Conservation (phyloP, 345 rosid species). For the Gossypium sturtianum region DNA sequence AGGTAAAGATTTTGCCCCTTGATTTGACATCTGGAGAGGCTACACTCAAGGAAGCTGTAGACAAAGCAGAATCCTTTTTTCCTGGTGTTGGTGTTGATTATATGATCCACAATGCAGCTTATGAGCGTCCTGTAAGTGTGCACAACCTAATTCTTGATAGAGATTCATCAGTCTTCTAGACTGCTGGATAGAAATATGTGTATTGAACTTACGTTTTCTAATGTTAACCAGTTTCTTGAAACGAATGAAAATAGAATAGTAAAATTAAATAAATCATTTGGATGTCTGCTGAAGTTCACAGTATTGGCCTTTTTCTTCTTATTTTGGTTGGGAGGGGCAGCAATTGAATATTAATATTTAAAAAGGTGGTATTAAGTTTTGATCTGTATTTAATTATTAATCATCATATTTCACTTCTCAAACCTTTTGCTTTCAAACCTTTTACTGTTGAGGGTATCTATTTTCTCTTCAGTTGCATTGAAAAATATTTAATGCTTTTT, state of each 20-base stretch:
- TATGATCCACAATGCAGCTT: conserved; percentile 92
- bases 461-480: not conserved
- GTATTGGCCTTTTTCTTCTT: not conserved
- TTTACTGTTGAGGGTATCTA: not conserved
- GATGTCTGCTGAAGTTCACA: not conserved
- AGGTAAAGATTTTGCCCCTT: conserved; percentile 70
- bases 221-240: not conserved
- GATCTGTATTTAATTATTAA: not conserved
- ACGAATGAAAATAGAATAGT: not conserved
- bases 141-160: not conserved
- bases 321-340: not conserved
- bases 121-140: conserved; percentile 81
- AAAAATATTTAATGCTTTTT: no score
- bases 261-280: not conserved
- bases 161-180: not conserved
- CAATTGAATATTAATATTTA: not conserved
- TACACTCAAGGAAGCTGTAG: conserved; percentile 59
- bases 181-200: not conserved
- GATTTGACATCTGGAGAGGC: conserved; percentile 83
- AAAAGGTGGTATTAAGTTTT: not conserved
- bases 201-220: not conserved
- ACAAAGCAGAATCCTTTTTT: conserved; percentile 64
- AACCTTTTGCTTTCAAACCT: not conserved
- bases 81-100: conserved; percentile 66
- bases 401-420: not conserved